phyloP scores from a whole-genome alignment of 495 filamentous ascomycete genomes.

The Ramalina intermedia region DNA sequence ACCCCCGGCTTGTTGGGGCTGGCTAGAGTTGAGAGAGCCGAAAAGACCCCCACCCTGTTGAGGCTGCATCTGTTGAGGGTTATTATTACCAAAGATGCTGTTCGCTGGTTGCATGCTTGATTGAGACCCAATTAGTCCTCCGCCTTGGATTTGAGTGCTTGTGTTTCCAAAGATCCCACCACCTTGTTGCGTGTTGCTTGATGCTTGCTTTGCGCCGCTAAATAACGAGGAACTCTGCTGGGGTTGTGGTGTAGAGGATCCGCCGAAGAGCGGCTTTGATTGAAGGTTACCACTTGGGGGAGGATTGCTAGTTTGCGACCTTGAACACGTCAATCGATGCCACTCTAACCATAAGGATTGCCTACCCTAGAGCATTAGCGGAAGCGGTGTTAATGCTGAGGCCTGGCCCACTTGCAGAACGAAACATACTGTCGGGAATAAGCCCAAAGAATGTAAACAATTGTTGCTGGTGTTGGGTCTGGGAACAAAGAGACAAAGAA shows the following conservation, averaged over 20 bases:
- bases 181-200: constrained; percentile 16
- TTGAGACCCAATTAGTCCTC: constrained; percentile 20
- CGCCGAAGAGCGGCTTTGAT: constrained; percentile 16
- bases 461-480: background rate
- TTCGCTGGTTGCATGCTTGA: constrained; percentile 9
- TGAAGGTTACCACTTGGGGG: background rate
- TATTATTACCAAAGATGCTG: constrained; percentile 9
- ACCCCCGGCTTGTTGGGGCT: constrained; percentile 19
- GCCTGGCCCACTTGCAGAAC: constrained; percentile 22
- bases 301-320: background rate
- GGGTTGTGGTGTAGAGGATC: constrained; percentile 25
- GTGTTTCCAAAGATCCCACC: constrained; percentile 23
- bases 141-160: constrained; percentile 15
- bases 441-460: background rate
- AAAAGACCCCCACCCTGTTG: constrained; percentile 27
- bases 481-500: background rate
- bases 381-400: constrained; percentile 68
- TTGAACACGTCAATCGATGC: background rate
- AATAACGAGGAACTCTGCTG: constrained; percentile 21
- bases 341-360: constrained; percentile 1
- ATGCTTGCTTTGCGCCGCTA: constrained; percentile 18
- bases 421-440: constrained; percentile 9
- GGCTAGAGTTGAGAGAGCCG: constrained; percentile 15
- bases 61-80: constrained; percentile 12
- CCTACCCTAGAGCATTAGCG: constrained; percentile 60